Evolutionary conservation across 257 asterid species (phyloP).

Genomic region (Solanum rostratum): DNA sequence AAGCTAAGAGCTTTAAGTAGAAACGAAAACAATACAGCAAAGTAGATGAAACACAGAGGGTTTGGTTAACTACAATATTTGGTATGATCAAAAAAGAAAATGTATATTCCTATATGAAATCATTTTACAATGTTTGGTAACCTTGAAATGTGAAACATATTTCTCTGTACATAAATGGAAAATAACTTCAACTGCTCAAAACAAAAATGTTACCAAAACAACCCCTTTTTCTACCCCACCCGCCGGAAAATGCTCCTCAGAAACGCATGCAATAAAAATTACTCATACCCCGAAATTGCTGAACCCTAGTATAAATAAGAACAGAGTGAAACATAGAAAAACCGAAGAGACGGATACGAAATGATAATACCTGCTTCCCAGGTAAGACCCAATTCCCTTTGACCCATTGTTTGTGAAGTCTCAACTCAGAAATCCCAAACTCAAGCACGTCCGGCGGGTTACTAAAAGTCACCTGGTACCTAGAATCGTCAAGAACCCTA

Average conservation of each 20-base stretch:
- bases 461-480: constrained; percentile 29
- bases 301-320: not conserved
- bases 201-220: not conserved
- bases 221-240: not conserved
- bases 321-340: not conserved
- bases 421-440: constrained; percentile 34
- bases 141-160: not conserved
- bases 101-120: not conserved
- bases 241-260: not conserved
- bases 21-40: not conserved
- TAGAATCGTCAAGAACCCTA: constrained; percentile 10
- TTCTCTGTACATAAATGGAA: not conserved
- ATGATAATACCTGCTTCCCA: constrained; percentile 31
- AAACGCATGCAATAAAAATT: not conserved
- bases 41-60: not conserved
- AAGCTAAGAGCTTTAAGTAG: not conserved
- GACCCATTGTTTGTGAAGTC: constrained; percentile 63
- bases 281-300: not conserved
- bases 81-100: not conserved
- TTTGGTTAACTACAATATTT: not conserved
- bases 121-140: not conserved
- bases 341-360: not conserved
- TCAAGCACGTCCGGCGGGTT: constrained; percentile 49
- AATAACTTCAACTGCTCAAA: not conserved
- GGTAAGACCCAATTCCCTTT: constrained; percentile 46